Percentiles rank a stretch among this genome's conserved stretches.
Conservation (phyloP, 495 filamentous ascomycete species). For the Podospora anserina region DNA sequence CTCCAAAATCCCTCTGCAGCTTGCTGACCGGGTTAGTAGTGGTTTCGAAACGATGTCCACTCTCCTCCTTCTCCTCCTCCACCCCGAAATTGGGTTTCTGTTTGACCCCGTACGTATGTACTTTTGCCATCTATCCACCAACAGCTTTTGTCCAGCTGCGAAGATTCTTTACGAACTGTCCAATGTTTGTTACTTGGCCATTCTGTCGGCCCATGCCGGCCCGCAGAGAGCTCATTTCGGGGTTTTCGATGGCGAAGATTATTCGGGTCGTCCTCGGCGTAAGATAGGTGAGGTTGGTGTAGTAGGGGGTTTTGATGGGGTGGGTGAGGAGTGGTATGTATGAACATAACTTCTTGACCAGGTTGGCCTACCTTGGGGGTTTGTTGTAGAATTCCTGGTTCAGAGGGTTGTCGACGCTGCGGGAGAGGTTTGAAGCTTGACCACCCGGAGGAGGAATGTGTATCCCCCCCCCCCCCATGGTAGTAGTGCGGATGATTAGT, state of each 20-base stretch:
- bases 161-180: constrained; percentile 46
- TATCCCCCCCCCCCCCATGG: constrained; percentile 50
- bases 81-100: constrained; percentile 43
- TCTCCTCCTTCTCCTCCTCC: constrained; percentile 22
- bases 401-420: constrained; percentile 36
- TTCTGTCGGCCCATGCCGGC: constrained; percentile 43
- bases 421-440: constrained; percentile 49
- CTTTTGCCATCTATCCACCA: constrained; percentile 41
- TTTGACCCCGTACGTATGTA: constrained; percentile 53
- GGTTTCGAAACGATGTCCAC: constrained; percentile 55
- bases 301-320: constrained; percentile 48
- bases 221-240: constrained; percentile 53
- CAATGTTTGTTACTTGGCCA: constrained; percentile 48
- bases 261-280: constrained; percentile 57
- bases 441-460: constrained; percentile 49
- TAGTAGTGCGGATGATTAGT: constrained; percentile 49
- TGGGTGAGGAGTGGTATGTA: constrained; percentile 47
- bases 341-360: constrained; percentile 41
- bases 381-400: constrained; percentile 56
- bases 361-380: constrained; percentile 36
- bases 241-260: constrained; percentile 54
- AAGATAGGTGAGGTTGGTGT: constrained; percentile 48
- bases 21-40: constrained; percentile 54
- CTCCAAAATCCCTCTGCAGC: constrained; percentile 41
- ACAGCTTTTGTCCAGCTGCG: constrained; percentile 46